These are phyloP conservation scores for Fraxinus paxiana DNA, from an alignment of 305 asterid species.

Conservation along the genomic window DNA sequence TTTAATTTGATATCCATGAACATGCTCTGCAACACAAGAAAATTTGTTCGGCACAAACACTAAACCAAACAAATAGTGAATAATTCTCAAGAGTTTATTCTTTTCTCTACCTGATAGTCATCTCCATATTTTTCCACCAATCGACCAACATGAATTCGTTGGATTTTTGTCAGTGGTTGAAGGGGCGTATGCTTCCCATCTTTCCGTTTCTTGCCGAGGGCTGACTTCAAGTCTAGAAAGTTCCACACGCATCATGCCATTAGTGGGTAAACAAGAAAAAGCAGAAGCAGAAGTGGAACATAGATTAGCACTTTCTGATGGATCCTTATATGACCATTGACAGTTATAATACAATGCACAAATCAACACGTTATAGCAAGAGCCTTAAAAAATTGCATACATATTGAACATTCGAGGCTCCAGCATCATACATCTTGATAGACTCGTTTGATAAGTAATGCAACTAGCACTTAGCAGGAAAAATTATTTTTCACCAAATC, in stretches of 20 bases:
- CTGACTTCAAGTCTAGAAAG: conserved; percentile 67
- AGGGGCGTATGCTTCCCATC: conserved; percentile 60
- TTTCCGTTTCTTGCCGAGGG: conserved; percentile 74
- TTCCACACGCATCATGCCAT: conserved; percentile 17
- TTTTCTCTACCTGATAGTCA: conserved; percentile 58
- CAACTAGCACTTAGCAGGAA: neutral
- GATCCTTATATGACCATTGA: neutral
- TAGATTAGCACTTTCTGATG: neutral
- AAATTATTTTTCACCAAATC: neutral
- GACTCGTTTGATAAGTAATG: neutral
- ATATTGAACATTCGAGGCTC: neutral
- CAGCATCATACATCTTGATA: neutral
- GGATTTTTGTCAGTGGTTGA: conserved; percentile 78
- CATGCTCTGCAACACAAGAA: conserved; percentile 64
- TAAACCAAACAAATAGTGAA: neutral
- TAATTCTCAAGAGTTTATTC: neutral
- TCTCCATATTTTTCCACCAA: conserved; percentile 74
- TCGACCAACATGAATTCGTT: conserved; percentile 55
- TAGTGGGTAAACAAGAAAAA: conserved; percentile 5
- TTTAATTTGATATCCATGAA: conserved; percentile 86
- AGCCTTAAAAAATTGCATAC: neutral
- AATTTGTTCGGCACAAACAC: conserved; percentile 1
- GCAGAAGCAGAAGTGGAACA: neutral
- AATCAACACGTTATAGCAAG: neutral
- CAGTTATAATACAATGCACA: neutral